Conservation (phyloP, 805 yeast genomes). For the Candida ficus region DNA sequence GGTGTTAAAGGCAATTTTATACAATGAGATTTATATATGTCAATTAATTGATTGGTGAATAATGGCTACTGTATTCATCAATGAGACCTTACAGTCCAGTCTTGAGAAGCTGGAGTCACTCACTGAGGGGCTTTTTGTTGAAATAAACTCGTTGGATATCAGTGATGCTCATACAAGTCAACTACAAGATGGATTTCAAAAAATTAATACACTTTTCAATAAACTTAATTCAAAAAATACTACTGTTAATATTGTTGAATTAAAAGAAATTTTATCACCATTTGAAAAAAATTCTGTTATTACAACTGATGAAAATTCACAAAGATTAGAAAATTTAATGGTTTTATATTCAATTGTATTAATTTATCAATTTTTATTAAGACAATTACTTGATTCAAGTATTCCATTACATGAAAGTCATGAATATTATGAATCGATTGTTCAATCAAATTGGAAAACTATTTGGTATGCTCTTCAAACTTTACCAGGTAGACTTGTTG, state of each 20-base stretch:
- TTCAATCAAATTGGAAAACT: conserved; percentile 28
- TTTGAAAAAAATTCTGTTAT: too few species aligned
- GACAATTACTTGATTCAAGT: conserved; percentile 35
- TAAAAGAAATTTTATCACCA: conserved; percentile 2
- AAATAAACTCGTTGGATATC: background rate
- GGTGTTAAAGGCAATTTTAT: too few species aligned
- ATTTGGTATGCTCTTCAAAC: conserved; percentile 37
- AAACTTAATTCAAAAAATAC: too few species aligned
- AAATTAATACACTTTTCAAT: background rate
- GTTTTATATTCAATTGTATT: conserved; percentile 28
- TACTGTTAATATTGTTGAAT: background rate
- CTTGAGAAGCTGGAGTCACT: conserved; percentile 3
- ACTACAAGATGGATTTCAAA: conserved; percentile 3
- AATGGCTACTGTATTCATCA: conserved; percentile 6
- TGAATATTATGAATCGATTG: conserved; percentile 40
- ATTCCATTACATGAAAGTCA: conserved; percentile 38
- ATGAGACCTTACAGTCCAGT: conserved; percentile 3
- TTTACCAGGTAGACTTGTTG: conserved; percentile 25
- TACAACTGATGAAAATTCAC: background rate
- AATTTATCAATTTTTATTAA: conserved; percentile 30
- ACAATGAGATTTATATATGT: too few species aligned
- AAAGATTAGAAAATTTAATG: conserved; percentile 25
- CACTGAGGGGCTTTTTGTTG: conserved; percentile 2
- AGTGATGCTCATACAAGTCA: background rate
- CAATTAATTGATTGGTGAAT: too few species aligned